Evolutionary conservation across 2,329 filamentous ascomycete species (phyloP).

Genomic region (Ceratocystis lukuohia): DNA sequence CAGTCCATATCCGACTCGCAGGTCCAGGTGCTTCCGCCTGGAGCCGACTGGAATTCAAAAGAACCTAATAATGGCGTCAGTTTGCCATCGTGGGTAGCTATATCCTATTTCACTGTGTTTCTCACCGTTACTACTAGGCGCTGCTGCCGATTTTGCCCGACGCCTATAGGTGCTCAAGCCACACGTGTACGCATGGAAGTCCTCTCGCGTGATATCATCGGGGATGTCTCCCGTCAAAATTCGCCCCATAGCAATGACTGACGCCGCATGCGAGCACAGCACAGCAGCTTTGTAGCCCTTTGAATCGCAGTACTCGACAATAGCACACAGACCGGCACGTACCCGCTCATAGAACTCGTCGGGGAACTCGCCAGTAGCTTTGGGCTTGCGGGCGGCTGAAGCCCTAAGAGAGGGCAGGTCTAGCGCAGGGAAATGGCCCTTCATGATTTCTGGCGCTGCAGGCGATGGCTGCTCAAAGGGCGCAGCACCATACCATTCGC

Average conservation of each 20-base stretch:
- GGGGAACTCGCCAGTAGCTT: conserved; percentile 62
- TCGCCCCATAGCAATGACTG: conserved; percentile 74
- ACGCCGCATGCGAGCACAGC: conserved; percentile 80
- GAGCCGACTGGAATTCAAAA: background rate
- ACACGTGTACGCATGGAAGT: conserved; percentile 77
- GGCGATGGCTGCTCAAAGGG: conserved; percentile 75
- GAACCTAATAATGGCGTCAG: background rate
- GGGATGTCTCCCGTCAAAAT: conserved; percentile 69
- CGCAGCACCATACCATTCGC: conserved; percentile 86
- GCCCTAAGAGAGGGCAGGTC: conserved; percentile 45
- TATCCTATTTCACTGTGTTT: background rate
- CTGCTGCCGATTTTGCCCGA: background rate
- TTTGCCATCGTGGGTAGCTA: background rate
- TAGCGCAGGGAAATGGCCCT: conserved; percentile 52
- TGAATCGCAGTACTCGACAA: conserved; percentile 61
- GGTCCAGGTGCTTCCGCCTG: conserved; percentile 56
- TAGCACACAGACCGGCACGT: conserved; percentile 51
- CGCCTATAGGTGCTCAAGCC: conserved; percentile 52
- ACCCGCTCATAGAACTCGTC: conserved; percentile 67
- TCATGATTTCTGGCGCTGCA: conserved; percentile 49
- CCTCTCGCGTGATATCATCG: conserved; percentile 54
- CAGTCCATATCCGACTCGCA: conserved; percentile 75
- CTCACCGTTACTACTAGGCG: background rate
- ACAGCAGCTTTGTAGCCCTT: conserved; percentile 57
- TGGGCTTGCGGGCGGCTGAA: conserved; percentile 44